These are phyloP conservation scores for Sarocladium brachiariae DNA, from an alignment of 2,329 filamentous ascomycete species.

Conservation along the genomic window DNA sequence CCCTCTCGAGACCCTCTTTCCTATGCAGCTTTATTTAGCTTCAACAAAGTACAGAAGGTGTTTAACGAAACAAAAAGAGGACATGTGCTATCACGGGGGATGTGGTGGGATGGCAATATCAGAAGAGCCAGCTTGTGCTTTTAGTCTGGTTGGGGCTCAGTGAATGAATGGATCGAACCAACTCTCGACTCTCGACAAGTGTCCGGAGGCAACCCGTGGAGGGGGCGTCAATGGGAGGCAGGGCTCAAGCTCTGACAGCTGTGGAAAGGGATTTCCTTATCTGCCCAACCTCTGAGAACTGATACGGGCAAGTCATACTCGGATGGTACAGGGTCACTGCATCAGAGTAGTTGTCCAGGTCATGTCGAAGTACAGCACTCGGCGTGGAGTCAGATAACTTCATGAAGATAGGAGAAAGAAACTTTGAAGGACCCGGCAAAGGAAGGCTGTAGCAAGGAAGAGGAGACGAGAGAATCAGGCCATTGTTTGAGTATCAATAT, in stretches of 20 bases:
- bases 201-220: neutral
- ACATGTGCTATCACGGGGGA: too few species aligned
- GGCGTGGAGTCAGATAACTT: too few species aligned
- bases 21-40: constrained; percentile 2
- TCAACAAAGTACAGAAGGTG: neutral
- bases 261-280: neutral
- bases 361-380: too few species aligned
- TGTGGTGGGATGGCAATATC: constrained; percentile 6
- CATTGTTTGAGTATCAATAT: too few species aligned
- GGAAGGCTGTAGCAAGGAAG: too few species aligned
- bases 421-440: too few species aligned
- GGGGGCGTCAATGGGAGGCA: neutral
- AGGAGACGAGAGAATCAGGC: too few species aligned
- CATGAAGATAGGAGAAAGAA: too few species aligned
- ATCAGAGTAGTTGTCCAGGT: neutral
- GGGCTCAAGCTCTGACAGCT: neutral
- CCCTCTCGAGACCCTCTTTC: constrained; percentile 1
- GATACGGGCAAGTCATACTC: too few species aligned
- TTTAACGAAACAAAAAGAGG: neutral
- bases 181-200: neutral
- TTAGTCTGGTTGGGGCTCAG: neutral
- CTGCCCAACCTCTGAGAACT: neutral
- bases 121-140: neutral
- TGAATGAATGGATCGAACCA: neutral
- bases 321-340: too few species aligned